These are phyloP conservation scores for Leccinum glutinopallens DNA, from an alignment of 1,284 basidiomycete species.

Conservation along the genomic window DNA sequence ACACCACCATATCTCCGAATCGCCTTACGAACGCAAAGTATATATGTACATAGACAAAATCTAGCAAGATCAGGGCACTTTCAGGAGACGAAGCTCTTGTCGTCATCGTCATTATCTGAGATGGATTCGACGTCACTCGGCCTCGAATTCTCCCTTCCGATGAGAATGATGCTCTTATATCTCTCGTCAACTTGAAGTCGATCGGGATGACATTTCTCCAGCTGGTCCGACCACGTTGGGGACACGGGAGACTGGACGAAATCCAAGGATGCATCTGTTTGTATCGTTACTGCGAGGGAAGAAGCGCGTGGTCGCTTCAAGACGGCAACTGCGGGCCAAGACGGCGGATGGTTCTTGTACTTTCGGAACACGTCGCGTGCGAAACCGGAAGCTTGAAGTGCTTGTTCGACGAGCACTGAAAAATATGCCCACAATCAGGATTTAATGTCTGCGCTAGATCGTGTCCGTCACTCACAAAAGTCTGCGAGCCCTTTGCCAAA, in stretches of 20 bases:
- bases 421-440: neutral
- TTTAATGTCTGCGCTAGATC: neutral
- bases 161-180: neutral
- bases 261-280: neutral
- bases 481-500: constrained; percentile 54
- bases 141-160: constrained; percentile 2
- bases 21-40: neutral
- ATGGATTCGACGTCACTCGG: neutral
- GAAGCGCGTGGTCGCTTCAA: neutral
- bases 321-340: neutral
- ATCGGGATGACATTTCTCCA: neutral
- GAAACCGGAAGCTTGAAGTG: constrained; percentile 23
- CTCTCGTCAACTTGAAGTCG: neutral
- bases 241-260: constrained; percentile 7
- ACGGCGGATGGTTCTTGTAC: neutral
- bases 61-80: neutral
- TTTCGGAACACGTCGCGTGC: constrained; percentile 20
- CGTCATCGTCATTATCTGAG: constrained; percentile 2
- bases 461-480: constrained; percentile 40
- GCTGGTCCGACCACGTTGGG: constrained; percentile 15
- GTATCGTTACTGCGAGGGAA: neutral
- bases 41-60: neutral
- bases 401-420: constrained; percentile 23
- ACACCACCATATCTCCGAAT: neutral
- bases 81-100: neutral